Evolutionary conservation across 495 filamentous ascomycete species (phyloP).

Genomic region (Parathielavia appendiculata): DNA sequence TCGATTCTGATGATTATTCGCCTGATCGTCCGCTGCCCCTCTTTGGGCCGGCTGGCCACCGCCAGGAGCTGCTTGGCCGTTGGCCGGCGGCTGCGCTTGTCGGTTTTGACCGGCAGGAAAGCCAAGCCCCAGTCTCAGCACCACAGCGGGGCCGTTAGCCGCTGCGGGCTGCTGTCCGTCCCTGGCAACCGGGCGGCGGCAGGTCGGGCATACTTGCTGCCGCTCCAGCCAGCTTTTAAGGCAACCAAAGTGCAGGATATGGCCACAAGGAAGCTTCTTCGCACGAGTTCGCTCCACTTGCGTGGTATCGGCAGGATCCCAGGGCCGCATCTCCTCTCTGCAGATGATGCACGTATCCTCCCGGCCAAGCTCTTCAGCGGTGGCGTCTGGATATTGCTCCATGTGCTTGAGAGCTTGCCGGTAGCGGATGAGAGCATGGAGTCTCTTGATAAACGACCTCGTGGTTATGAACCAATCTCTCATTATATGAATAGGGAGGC

Average conservation of each 20-base stretch:
- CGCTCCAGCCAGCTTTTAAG: conserved; percentile 96
- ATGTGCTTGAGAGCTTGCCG: conserved; percentile 85
- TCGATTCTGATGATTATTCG: conserved; percentile 24
- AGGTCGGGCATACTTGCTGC: conserved; percentile 96
- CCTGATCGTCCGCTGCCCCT: conserved; percentile 33
- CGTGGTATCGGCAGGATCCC: conserved; percentile 45
- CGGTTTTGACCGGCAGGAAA: conserved; percentile 31
- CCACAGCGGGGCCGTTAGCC: conserved; percentile 29
- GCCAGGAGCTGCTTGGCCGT: conserved; percentile 25
- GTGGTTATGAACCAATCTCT: conserved; percentile 91
- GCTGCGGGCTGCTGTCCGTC: conserved; percentile 24
- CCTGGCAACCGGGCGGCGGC: conserved; percentile 70
- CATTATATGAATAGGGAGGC: conserved; percentile 92
- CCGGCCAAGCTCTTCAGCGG: conserved; percentile 71
- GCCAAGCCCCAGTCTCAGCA: conserved; percentile 29
- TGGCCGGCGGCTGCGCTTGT: conserved; percentile 24
- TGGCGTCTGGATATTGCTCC: conserved; percentile 89
- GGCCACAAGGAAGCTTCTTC: conserved; percentile 94
- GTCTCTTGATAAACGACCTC: conserved; percentile 80
- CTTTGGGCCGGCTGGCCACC: conserved; percentile 67
- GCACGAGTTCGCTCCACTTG: conserved; percentile 77
- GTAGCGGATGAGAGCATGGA: conserved; percentile 82
- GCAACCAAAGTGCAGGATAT: conserved; percentile 91
- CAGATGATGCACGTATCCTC: conserved; percentile 98
- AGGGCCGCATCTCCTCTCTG: conserved; percentile 87